These are phyloP conservation scores for Tritrichomonas foetus DNA, from an alignment of 208 protist genomes.

Conservation along the genomic window DNA sequence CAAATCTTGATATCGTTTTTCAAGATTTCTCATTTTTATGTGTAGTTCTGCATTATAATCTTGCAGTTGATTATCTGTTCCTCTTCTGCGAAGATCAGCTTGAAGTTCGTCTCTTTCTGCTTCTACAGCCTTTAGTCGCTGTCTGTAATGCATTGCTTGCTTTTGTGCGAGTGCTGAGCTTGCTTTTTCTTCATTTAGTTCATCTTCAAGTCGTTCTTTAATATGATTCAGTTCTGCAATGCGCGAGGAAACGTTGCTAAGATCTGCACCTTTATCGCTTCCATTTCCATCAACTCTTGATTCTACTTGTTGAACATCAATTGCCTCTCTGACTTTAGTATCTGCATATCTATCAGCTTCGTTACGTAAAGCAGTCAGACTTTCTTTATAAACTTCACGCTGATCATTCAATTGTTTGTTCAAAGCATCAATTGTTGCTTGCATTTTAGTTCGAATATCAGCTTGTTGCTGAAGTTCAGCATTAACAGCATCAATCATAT, in stretches of 20 bases:
- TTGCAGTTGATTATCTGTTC: neutral
- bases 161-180: neutral
- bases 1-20: too few species aligned
- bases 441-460: neutral
- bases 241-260: neutral
- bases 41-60: neutral
- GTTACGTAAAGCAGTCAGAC: neutral
- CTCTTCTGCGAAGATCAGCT: neutral
- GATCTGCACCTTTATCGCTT: neutral
- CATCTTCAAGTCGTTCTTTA: neutral
- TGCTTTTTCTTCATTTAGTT: neutral
- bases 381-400: neutral
- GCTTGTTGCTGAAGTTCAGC: neutral
- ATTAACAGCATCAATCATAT: neutral
- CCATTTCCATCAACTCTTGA: neutral
- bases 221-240: neutral
- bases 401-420: neutral
- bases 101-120: neutral
- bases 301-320: neutral
- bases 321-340: neutral
- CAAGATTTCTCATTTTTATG: neutral
- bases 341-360: slow-evolving; percentile 18
- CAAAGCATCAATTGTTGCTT: neutral
- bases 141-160: neutral
- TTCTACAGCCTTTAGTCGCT: neutral